These are phyloP conservation scores for Globisporangium okanoganense DNA, from an alignment of 352 stramenopile species.

Conservation along the genomic window DNA sequence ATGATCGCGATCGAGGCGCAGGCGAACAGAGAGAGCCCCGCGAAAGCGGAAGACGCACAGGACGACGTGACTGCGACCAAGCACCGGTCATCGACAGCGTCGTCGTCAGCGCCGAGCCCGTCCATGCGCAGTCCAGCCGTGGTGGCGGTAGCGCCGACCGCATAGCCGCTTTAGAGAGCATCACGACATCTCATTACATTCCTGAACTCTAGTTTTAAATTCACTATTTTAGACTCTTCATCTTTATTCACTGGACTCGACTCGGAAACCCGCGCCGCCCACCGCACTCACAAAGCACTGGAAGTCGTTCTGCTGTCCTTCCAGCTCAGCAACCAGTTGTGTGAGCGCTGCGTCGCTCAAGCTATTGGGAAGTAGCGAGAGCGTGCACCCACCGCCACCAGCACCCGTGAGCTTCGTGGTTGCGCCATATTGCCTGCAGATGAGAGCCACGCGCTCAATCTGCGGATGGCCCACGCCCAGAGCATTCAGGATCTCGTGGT, in stretches of 20 bases:
- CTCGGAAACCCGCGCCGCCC: constrained; percentile 42
- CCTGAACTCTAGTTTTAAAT: constrained; percentile 5
- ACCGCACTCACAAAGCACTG: constrained; percentile 58
- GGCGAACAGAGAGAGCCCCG: neutral
- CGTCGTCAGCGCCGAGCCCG: constrained; percentile 1
- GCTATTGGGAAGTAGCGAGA: constrained; percentile 66
- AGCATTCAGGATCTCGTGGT: constrained; percentile 73
- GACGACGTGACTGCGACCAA: neutral
- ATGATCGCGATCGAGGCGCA: constrained; percentile 7
- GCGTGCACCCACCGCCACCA: constrained; percentile 82
- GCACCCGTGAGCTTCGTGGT: constrained; percentile 91
- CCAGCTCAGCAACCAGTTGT: constrained; percentile 43
- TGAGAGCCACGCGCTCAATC: constrained; percentile 74
- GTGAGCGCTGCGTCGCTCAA: constrained; percentile 35
- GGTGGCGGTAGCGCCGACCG: neutral
- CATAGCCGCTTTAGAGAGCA: neutral
- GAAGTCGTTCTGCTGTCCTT: constrained; percentile 32
- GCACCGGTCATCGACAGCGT: neutral
- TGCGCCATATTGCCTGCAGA: constrained; percentile 48
- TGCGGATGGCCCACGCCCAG: constrained; percentile 82
- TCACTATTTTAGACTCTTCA: constrained; percentile 13
- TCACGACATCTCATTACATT: neutral
- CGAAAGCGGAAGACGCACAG: neutral
- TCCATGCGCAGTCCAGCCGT: neutral
- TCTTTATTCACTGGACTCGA: neutral